phyloP scores from a whole-genome alignment of 73 alveolate species.

The Effrenium voratum region DNA sequence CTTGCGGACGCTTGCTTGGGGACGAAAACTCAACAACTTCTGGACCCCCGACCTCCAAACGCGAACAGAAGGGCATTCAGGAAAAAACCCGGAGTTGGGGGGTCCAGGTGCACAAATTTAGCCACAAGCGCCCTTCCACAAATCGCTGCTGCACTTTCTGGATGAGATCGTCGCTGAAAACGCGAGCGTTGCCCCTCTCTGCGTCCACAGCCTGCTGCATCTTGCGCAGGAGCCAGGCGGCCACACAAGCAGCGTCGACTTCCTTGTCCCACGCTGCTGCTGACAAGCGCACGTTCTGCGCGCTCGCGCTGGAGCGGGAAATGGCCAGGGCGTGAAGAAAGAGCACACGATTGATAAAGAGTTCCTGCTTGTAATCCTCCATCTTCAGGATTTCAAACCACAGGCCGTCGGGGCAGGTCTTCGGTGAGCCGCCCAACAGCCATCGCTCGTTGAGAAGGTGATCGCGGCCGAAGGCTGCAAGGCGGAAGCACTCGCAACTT shows the following conservation, averaged over 20 bases:
- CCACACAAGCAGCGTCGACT: conserved; percentile 25
- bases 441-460: conserved; percentile 27
- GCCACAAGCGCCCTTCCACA: conserved; percentile 22
- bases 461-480: conserved; percentile 47
- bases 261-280: neutral
- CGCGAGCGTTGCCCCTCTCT: neutral
- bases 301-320: neutral
- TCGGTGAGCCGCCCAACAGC: neutral
- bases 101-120: too few species aligned
- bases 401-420: neutral
- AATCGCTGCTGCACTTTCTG: neutral
- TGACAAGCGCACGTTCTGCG: neutral
- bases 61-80: too few species aligned
- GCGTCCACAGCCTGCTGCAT: neutral
- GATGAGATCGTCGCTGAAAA: neutral
- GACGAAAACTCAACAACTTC: too few species aligned
- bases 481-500: too few species aligned
- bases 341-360: neutral
- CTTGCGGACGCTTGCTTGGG: too few species aligned
- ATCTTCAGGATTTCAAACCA: neutral
- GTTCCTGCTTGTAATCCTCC: neutral
- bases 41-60: too few species aligned
- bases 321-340: conserved; percentile 15
- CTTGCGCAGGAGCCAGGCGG: neutral
- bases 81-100: too few species aligned